Evolutionary conservation across 2,329 filamentous ascomycete species (phyloP), one percentile per base, ranked within the genome.

Genomic region (Pseudogymnoascus sp.): DNA sequence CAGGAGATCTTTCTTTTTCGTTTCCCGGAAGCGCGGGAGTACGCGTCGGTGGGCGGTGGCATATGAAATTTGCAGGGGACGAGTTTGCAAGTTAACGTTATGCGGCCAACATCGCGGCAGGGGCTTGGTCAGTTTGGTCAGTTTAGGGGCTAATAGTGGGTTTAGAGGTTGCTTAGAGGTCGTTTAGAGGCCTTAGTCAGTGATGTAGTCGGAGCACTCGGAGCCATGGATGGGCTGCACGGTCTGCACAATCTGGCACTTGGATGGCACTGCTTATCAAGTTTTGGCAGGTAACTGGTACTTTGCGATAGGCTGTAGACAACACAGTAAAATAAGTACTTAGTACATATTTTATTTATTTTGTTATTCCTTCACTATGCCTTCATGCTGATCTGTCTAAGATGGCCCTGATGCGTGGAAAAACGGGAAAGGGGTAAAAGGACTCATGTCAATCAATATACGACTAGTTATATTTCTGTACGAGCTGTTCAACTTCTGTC

Each of bases 11-110:
- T 51, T 51, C n/a, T 31, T 51, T 51, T 51, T 51, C 44, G 44
- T 51, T 51, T 51, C 42, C 25, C 44, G 44, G 44, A 51, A 51
- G 44, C 44, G 44, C 44, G 44, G 44, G 44, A 51, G 44, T 15
- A 51, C 27, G 44, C 44, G 44, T 51, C 9, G 39, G 39, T 25
- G 44, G 27, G 17, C 7, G 27, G 25, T 51, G 27, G 44, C 44
- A 51, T 51, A 51, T 51, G 44, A 51, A 51, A 51, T 51, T 51
- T 51, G 44, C 44, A 51, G 44, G 44, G 44, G 44, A 17, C 44
- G 13, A 10, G 1, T 51, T 51, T 13, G n/a, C n/a, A 31, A 13
- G 13, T 31, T 51, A 51, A 13, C n/a, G 25, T 51, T 29, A 51
- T 31, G 42, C 25, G 25, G 13, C 13, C 13, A 13, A 51, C 25